Conservation (phyloP, 83 land plant species). For the Thuja plicata region DNA sequence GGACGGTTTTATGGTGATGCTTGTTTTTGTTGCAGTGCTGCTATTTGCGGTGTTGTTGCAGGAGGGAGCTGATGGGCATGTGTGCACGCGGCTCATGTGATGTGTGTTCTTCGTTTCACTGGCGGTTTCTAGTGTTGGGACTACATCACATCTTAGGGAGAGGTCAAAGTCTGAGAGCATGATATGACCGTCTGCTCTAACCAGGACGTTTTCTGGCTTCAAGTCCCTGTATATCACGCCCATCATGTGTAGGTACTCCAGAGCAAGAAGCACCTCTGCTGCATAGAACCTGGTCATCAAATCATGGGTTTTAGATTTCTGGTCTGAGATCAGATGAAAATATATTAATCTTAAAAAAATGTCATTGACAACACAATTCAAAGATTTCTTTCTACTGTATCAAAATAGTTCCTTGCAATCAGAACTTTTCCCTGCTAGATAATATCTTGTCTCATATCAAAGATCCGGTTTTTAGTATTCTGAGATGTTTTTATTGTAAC, state of each 20-base stretch:
- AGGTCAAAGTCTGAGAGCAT: conserved; percentile 17
- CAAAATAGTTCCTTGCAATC: too few species aligned
- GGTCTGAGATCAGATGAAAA: too few species aligned
- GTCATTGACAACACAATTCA: too few species aligned
- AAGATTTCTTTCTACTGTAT: too few species aligned
- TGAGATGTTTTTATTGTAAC: too few species aligned
- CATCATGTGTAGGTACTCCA: conserved; percentile 18
- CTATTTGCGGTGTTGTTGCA: not conserved
- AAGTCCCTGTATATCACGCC: conserved; percentile 13
- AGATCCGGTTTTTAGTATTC: too few species aligned
- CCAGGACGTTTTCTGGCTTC: conserved; percentile 14
- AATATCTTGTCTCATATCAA: too few species aligned
- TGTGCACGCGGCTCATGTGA: not conserved
- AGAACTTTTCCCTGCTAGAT: too few species aligned
- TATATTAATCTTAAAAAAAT: too few species aligned
- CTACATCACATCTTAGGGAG: conserved; percentile 10
- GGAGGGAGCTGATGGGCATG: not conserved
- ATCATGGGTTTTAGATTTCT: too few species aligned
- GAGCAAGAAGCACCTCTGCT: conserved; percentile 13
- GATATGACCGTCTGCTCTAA: conserved; percentile 13
- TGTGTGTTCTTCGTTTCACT: not conserved
- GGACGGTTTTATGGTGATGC: not conserved
- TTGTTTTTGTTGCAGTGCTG: not conserved
- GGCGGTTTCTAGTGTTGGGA: conserved; percentile 3
- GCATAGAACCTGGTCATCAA: conserved; percentile 12